phyloP scores from a whole-genome alignment of 345 rosid genomes.

The Eucalyptus regnans region DNA sequence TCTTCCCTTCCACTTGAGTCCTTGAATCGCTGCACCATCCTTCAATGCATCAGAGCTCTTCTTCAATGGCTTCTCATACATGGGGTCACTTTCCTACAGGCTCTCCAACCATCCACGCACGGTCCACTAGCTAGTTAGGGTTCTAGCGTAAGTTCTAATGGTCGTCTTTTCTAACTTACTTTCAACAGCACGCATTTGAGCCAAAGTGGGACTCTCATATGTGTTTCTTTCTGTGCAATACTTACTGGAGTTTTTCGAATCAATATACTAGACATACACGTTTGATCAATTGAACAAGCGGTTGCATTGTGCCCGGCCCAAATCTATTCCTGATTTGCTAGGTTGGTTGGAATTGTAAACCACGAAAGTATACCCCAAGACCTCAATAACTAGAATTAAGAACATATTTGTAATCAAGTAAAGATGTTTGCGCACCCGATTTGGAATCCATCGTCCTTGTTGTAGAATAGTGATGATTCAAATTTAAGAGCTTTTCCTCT shows the following conservation, averaged over 20 bases:
- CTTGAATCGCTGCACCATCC: background rate
- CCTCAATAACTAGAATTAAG: fast-evolving
- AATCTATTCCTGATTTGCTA: background rate
- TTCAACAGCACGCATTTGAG: background rate
- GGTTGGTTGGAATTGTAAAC: background rate
- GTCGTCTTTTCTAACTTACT: background rate
- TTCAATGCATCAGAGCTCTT: background rate
- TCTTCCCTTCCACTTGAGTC: background rate
- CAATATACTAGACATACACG: background rate
- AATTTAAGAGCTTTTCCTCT: fast-evolving
- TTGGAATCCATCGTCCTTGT: too few relatives aligned
- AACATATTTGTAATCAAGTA: too few relatives aligned
- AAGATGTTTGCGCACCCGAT: fast-evolving
- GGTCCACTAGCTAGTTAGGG: background rate
- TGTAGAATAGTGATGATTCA: too few relatives aligned
- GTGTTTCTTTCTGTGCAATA: background rate
- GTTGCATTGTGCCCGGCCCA: background rate
- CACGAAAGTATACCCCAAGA: too few relatives aligned
- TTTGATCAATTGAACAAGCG: background rate
- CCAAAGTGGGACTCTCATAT: background rate
- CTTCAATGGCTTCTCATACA: background rate
- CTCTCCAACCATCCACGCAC: background rate
- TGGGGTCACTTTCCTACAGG: background rate
- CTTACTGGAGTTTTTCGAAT: background rate
- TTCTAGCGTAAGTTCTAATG: background rate